Conservation (phyloP, 2,329 filamentous ascomycete species). For the Hymenoscyphus infarciens region DNA sequence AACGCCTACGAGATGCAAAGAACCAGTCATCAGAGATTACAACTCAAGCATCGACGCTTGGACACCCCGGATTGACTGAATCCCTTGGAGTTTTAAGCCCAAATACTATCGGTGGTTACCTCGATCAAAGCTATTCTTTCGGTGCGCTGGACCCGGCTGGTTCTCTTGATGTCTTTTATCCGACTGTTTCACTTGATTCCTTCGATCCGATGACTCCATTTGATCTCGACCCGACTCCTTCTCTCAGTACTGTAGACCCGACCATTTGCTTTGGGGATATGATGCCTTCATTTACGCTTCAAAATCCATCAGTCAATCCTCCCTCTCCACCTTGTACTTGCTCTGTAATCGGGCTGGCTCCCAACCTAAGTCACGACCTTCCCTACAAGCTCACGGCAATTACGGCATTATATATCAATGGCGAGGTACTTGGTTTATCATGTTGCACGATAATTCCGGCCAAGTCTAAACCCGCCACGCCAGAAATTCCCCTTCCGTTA, state of each 20-base stretch:
- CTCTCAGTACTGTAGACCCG: not conserved
- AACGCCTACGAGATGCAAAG: not conserved
- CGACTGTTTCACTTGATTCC: not conserved
- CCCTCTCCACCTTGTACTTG: not conserved
- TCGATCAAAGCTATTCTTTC: not conserved
- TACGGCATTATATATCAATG: conserved; percentile 11
- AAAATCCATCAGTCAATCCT: not conserved
- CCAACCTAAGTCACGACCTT: not conserved
- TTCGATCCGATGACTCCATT: not conserved
- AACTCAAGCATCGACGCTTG: not conserved
- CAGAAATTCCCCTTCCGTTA: conserved; percentile 12
- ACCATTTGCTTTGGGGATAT: not conserved
- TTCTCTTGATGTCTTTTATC: not conserved
- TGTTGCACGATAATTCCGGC: conserved; percentile 11
- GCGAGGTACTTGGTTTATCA: conserved; percentile 18
- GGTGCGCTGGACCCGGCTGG: not conserved
- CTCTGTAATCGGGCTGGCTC: not conserved
- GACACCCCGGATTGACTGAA: not conserved
- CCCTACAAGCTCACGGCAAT: not conserved
- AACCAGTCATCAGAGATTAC: not conserved
- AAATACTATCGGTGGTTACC: not conserved
- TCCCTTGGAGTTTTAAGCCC: not conserved
- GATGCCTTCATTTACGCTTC: not conserved
- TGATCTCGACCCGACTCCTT: too few species aligned
- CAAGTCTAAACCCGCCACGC: conserved; percentile 4